Base-by-base conservation (phyloP, 2,329 filamentous ascomycete genomes). In the Colletotrichum sp. region DNA sequence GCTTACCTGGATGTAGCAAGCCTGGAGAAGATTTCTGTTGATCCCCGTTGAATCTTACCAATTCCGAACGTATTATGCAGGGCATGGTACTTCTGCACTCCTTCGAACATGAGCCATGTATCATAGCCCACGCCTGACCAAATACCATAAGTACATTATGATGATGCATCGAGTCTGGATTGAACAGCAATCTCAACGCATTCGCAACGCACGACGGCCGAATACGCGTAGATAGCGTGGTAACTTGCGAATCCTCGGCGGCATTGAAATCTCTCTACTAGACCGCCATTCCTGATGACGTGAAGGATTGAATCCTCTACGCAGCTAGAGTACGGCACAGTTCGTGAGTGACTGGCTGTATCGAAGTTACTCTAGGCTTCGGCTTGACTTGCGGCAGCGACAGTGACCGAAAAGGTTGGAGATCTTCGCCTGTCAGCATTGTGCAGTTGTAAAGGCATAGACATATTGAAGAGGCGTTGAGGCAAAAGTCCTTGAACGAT, bases 1-100 rank as follows among this genome's bases (percentile, higher is more conserved):
- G 0, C 44, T 49, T 13, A 7, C n/a, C 0, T 21, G 2, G 1
- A 49, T 49, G 18, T 4, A 2, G 39, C 18, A 49, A n/a, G 18
- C 6, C 18, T 21, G 5, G 1, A 49, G 39, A n/a, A n/a, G 18
- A n/a, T 7, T 49, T 49, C 12, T 0, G 39, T 21, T 49, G 39
- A 49, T 21, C n/a, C 6, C n/a, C n/a, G 10, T 49, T 13, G 10
- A 13, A 5, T 12, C 44, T 21, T 12, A 7, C 9, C 44, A 3
- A 18, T 49, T 7, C 18, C 4, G 10, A 21, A 12, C 9, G n/a
- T 21, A 1, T 49, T 10, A 6, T 5, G 39, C 2, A n/a, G 18
- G 39, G n/a, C 44, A 49, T 13, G n/a, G 10, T 21, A 4, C 9
- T 10, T 0, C 10, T 44, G 18, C 18, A 0, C 39, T 44, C 39